Conservation (phyloP, 2,329 filamentous ascomycete species). For the Penicillium sp. region DNA sequence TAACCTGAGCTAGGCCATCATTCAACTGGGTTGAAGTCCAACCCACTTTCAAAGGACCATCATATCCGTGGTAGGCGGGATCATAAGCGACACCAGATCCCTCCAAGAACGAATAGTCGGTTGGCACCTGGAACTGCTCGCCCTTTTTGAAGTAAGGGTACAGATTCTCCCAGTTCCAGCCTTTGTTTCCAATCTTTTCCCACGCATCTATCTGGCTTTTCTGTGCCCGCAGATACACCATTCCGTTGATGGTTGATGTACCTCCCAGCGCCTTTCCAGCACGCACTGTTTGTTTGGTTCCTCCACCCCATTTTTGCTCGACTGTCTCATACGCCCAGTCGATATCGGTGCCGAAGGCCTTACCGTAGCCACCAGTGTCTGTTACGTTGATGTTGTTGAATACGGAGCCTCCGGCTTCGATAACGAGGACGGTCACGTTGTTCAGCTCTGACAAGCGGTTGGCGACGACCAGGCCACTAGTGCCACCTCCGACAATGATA, state of each 20-base stretch:
- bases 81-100: conserved; percentile 27
- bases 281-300: conserved; percentile 29
- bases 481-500: conserved; percentile 37
- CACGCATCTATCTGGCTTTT: conserved; percentile 39
- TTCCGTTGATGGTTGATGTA: conserved; percentile 46
- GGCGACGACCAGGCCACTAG: conserved; percentile 34
- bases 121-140: conserved; percentile 20
- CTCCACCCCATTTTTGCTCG: conserved; percentile 39
- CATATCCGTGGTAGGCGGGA: conserved; percentile 24
- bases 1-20: conserved; percentile 19
- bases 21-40: conserved; percentile 22
- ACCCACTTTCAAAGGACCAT: conserved; percentile 30
- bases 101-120: conserved; percentile 14
- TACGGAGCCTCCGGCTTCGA: conserved; percentile 31
- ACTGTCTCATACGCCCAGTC: conserved; percentile 45
- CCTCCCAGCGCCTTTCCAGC: conserved; percentile 48
- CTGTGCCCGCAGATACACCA: conserved; percentile 39
- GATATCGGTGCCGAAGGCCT: conserved; percentile 34
- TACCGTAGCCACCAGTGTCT: conserved; percentile 20
- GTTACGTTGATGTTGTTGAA: conserved; percentile 32
- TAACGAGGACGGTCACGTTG: conserved; percentile 26
- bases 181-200: conserved; percentile 31
- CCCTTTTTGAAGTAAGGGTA: conserved; percentile 32
- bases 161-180: conserved; percentile 33
- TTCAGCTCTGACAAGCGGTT: conserved; percentile 36